These are phyloP conservation scores for Aquilaria malaccensis DNA, from an alignment of 345 rosid genomes.

Conservation along the genomic window DNA sequence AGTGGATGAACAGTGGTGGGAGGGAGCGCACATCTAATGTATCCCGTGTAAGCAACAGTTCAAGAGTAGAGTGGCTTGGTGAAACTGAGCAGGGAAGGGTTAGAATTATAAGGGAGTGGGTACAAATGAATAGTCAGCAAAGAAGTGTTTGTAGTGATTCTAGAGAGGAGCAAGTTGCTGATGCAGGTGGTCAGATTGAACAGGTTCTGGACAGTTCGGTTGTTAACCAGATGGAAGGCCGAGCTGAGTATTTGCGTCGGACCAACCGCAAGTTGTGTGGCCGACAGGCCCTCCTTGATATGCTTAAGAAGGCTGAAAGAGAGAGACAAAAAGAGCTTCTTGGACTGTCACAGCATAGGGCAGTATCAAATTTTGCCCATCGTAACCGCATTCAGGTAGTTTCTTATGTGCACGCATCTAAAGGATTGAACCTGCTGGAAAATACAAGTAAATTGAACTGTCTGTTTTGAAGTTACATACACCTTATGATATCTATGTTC, in stretches of 20 bases:
- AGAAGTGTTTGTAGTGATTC: constrained; percentile 45
- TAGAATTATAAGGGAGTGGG: constrained; percentile 81
- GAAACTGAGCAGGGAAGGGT: constrained; percentile 95
- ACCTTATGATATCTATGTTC: too few relatives aligned
- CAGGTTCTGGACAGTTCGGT: constrained; percentile 60
- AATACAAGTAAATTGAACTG: too few relatives aligned
- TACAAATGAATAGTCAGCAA: constrained; percentile 64
- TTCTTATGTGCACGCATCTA: neutral
- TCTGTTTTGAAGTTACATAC: too few relatives aligned
- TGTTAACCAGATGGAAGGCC: constrained; percentile 39
- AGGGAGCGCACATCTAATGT: constrained; percentile 42
- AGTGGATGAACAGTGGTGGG: constrained; percentile 66
- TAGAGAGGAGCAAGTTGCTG: constrained; percentile 54
- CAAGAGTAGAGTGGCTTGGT: constrained; percentile 76
- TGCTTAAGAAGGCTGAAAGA: constrained; percentile 72
- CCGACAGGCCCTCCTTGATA: constrained; percentile 78
- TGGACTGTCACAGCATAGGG: constrained; percentile 49
- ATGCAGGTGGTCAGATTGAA: constrained; percentile 56
- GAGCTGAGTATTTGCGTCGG: constrained; percentile 45
- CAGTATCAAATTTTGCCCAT: constrained; percentile 85
- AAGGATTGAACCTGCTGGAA: too few relatives aligned
- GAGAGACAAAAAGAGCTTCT: constrained; percentile 81
- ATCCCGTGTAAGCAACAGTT: constrained; percentile 32
- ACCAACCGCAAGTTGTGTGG: constrained; percentile 85
- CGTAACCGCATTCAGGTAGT: constrained; percentile 91